Evolutionary conservation across 331 rosid genomes (phyloP).

Genomic region (Saraca asoca): DNA sequence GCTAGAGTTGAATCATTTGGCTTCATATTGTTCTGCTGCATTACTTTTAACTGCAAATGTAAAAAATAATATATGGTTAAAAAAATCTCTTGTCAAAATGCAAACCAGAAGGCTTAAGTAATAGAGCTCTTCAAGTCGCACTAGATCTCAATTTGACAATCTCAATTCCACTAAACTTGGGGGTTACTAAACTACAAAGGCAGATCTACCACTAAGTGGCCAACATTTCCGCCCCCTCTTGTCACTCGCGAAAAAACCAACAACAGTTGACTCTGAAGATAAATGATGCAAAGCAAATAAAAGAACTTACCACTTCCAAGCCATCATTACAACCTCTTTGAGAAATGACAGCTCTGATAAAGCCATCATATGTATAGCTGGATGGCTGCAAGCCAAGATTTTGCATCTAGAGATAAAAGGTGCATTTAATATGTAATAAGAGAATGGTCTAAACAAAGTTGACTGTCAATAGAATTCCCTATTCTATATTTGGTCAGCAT

Average conservation of each 20-base stretch:
- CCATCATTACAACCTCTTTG: slow-evolving; percentile 52
- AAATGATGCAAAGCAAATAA: slow-evolving; percentile 1
- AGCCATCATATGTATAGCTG: slow-evolving; percentile 61
- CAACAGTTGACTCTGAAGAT: slow-evolving; percentile 25
- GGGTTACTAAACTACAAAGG: neutral
- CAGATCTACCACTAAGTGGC: slow-evolving; percentile 5
- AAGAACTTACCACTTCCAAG: slow-evolving; percentile 61
- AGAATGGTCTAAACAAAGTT: slow-evolving; percentile 37
- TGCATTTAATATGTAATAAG: slow-evolving; percentile 38
- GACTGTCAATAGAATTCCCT: slow-evolving; percentile 23
- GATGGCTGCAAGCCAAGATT: slow-evolving; percentile 70
- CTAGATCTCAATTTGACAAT: slow-evolving; percentile 24
- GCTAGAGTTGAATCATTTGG: slow-evolving; percentile 68
- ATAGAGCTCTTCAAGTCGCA: slow-evolving; percentile 11
- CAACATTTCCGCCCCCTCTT: neutral
- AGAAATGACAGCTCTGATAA: slow-evolving; percentile 60
- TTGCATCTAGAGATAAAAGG: slow-evolving; percentile 68
- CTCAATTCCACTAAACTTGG: slow-evolving; percentile 27
- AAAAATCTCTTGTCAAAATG: slow-evolving; percentile 11
- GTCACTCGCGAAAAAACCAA: neutral
- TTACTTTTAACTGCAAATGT: slow-evolving; percentile 59
- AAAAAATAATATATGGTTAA: slow-evolving; percentile 37
- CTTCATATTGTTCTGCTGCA: slow-evolving; percentile 68
- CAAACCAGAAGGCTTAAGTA: slow-evolving; percentile 23
- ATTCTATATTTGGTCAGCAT: neutral